phyloP scores from a whole-genome alignment of 352 stramenopile genomes.

The Globisporangium lucens region DNA sequence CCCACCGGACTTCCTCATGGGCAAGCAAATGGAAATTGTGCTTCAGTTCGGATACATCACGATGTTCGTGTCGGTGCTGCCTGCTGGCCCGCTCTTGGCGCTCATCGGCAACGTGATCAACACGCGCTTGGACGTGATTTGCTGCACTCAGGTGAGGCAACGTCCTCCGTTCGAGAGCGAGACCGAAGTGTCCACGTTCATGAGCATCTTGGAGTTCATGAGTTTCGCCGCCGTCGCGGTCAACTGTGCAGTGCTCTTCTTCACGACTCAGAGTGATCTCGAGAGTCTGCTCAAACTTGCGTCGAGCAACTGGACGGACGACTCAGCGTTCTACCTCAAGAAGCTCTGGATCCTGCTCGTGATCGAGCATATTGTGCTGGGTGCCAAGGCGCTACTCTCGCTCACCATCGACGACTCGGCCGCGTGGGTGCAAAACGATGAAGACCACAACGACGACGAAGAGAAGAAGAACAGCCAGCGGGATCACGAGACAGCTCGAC shows the following conservation, averaged over 20 bases:
- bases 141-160: constrained; percentile 69
- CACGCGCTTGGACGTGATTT: constrained; percentile 81
- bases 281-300: constrained; percentile 43
- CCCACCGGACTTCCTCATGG: constrained; percentile 62
- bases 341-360: constrained; percentile 62
- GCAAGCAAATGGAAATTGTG: constrained; percentile 78
- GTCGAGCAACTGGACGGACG: constrained; percentile 17
- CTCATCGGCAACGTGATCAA: constrained; percentile 87
- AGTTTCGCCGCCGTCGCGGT: constrained; percentile 83
- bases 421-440: constrained; percentile 69
- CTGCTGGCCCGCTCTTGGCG: constrained; percentile 84
- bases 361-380: constrained; percentile 68
- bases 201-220: constrained; percentile 88
- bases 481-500: constrained; percentile 9
- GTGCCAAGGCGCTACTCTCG: constrained; percentile 59
- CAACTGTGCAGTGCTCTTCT: constrained; percentile 75
- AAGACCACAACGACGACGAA: constrained; percentile 52
- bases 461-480: constrained; percentile 18
- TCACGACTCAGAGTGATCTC: constrained; percentile 61
- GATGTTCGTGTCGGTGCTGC: constrained; percentile 92
- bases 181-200: constrained; percentile 90
- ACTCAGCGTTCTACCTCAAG: constrained; percentile 32
- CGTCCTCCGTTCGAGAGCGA: constrained; percentile 75
- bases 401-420: constrained; percentile 67
- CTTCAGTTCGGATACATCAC: constrained; percentile 94